Base-by-base conservation (phyloP, 768 basidiomycete genomes). In the Trametes gibbosa region DNA sequence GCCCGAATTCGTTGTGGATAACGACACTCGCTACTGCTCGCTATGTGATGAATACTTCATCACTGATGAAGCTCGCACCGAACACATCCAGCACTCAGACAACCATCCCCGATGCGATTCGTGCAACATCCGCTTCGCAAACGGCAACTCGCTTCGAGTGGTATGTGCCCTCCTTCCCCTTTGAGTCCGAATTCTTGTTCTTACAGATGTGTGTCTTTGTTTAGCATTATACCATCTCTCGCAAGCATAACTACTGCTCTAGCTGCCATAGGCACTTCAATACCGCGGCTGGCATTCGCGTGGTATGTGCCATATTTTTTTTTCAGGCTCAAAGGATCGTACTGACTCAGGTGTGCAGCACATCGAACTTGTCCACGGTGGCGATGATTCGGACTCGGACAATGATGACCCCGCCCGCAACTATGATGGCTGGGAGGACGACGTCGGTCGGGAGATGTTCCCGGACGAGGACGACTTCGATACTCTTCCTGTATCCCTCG, bases 31-130 rank as follows among this genome's bases (percentile, higher is more conserved):
- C 34, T 74, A 75, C 66, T 75, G 74, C 66, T 67, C 72, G 32
- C 63, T 74, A 24, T 75, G 74, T 63, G 73, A 75, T 56, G 53
- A 56, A 34, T 73, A 75, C 60, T 74, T 73, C 63, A 65, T 67
- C 45, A 59, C 59, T 29, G 46, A 59, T 5, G 65, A 66, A 2
- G 65, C 71, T 19, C 71, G 73, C 17, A 64, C 69, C 7, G 56
- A 57, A 24, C 74, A 75, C 37, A 61, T 75, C 23, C 62, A 68
- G 48, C 48, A 57, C 43, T 66, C 74, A 3, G 51, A 42, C 21
- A 68, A 67, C 56, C 74, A 75, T 42, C 73, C 73, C 1, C 55
- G 67, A 49, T 75, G 74, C 63, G 52, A 63, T 1, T 58, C 65
- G 1, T 74, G 73, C 63, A 50, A 69, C 2, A 56, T 56, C 13